Conservation (phyloP, 1,284 basidiomycete genomes). For the Pseudozyma tsukubaensis region DNA sequence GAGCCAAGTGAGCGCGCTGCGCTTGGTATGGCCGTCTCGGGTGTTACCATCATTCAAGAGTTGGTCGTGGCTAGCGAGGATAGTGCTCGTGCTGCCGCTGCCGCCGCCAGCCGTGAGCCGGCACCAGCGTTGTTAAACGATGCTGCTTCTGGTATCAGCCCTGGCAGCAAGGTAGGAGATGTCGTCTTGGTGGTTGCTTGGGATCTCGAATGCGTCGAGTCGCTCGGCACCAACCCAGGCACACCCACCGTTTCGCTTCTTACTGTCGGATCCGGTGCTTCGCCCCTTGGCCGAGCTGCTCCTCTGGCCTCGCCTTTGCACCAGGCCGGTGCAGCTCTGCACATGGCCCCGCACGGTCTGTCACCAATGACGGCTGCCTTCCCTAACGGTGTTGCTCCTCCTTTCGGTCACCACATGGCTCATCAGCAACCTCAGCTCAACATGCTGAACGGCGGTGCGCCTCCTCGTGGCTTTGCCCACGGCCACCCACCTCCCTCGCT, state of each 20-base stretch:
- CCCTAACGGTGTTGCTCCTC: slow-evolving; percentile 15
- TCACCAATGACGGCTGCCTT: slow-evolving; percentile 41
- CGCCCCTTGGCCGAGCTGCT: slow-evolving; percentile 38
- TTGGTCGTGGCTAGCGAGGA: slow-evolving; percentile 66
- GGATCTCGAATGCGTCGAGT: slow-evolving; percentile 68
- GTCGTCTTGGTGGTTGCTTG: slow-evolving; percentile 69
- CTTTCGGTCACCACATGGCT: slow-evolving; percentile 13
- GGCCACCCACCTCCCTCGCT: slow-evolving; percentile 44
- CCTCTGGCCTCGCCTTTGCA: slow-evolving; percentile 46
- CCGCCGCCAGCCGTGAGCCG: slow-evolving; percentile 15
- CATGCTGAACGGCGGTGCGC: slow-evolving; percentile 20
- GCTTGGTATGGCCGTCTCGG: slow-evolving; percentile 65
- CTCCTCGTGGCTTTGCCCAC: slow-evolving; percentile 20
- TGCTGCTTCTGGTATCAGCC: slow-evolving; percentile 43
- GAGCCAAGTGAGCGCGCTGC: slow-evolving; percentile 66
- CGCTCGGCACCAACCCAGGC: slow-evolving; percentile 56
- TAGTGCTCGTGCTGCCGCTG: slow-evolving; percentile 3
- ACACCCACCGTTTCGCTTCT: slow-evolving; percentile 60
- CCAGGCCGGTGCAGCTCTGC: slow-evolving; percentile 19
- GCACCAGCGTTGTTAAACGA: slow-evolving; percentile 32
- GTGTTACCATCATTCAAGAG: slow-evolving; percentile 69
- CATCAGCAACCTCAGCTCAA: slow-evolving; percentile 36
- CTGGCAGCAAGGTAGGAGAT: slow-evolving; percentile 67
- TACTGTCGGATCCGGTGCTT: slow-evolving; percentile 34
- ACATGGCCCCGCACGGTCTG: slow-evolving; percentile 27